Evolutionary conservation across 2,329 filamentous ascomycete genomes (phyloP), one percentile per base, ranked within the genome.

Genomic region (Phoma herbarum): DNA sequence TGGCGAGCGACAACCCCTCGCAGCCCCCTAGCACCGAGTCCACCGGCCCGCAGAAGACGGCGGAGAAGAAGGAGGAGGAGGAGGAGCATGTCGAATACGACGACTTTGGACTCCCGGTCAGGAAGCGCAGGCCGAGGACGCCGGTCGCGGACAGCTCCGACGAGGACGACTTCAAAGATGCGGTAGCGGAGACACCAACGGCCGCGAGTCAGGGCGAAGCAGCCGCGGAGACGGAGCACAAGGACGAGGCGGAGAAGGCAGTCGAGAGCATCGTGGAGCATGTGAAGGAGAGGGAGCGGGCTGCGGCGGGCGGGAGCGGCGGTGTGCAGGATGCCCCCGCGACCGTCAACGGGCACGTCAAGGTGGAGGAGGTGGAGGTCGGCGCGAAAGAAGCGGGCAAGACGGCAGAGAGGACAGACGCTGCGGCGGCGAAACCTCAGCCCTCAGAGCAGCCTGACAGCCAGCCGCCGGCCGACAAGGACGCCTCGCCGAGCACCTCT

Each of bases 41-140:
- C 44, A 67, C 68, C 58, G 60, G 33, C 33, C 51, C 63, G 35
- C 59, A 65, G 48, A 57, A 23, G 43, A 54, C 61, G 33, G 61
- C 62, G 52, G 61, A 45, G 53, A 58, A 18, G 35, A 43, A 29
- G 11, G 69, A 65, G 52, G 61, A 45, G 53, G 57, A 18, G 35
- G 42, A 29, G 11, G 69, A 65, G 16, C 63, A 43, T 12, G 66
- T 75, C 48, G 86, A 89, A 69, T 78, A 87, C 59, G 89, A 92
- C 74, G 89, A 92, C 65, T 92, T 91, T 73, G 89, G 89, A 49
- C 78, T 92, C 63, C 88, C 88, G 18, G 83, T 89, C 61, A 82
- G 81, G 72, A 85, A 82, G 67, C 82, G 66, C 47, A 60, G 73
- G 35, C 67, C 67, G 25, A 68, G 68, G 48, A 69, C 66, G 29